Evolutionary conservation across 352 stramenopile species (phyloP), one percentile per base, ranked within the genome.

Genomic region (Thraustochytrium striatum): DNA sequence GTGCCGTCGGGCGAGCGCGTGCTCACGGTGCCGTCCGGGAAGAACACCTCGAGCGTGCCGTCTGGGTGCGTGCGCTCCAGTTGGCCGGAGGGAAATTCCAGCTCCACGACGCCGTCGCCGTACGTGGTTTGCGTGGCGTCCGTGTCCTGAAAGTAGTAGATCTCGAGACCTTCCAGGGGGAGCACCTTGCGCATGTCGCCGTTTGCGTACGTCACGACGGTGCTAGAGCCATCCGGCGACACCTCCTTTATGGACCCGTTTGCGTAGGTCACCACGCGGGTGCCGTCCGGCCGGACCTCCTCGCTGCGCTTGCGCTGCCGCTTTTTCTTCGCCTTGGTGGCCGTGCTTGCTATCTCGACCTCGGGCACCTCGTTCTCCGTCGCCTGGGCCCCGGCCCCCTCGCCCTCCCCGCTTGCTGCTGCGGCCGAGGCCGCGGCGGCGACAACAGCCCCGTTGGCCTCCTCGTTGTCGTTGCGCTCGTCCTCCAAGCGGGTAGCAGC

Each of bases 21-120:
- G 82, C 96, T 97, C 41, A 89, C 92, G 38, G 95, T 97, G 28
- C 92, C 92, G 83, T 98, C 93, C 2, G 93, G 87, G 75, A 97
- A 98, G 36, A 88, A 84, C 43, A 99, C 95, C 72, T 98, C 93
- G 47, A 96, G 98, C 1, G 83, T 87, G 44, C 95, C 95, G 85
- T 97, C 89, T 0, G 90, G 84, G 61, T 91, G 89, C 72, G 95
- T 96, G 55, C 91, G 93, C 85, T 99, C 96, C 36, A 86, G 62
- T 72, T 97, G 93, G 38, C 94, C 86, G 80, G 96, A 97, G 0
- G 95, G 88, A 79, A 98, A 99, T 84, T 98, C 92, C 83, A 97
- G 98, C 19, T 98, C 88, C 69, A 97, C 93, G 5, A 91, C 91
- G 35, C 93, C 92, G 83, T 98, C 93, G 3, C 91, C 86, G 82